A percentile compares a stretch with the other conserved stretches of the same genome.
Conservation (phyloP, 345 rosid species). For the Moringa oleifera region DNA sequence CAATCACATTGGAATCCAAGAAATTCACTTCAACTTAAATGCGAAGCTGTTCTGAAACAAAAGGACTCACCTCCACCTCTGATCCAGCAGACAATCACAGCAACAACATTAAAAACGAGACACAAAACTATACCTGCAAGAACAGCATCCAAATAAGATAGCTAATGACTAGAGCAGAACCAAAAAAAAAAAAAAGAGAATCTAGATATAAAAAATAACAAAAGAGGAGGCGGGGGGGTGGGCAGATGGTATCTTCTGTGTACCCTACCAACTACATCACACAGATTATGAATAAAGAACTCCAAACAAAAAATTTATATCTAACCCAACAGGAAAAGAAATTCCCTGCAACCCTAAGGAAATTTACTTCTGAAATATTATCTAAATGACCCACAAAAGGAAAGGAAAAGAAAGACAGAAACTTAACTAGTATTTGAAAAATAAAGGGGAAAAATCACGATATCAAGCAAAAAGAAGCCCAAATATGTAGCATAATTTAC, state of each 20-base stretch:
- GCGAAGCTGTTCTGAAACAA: not conserved
- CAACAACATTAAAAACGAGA: slow-evolving; percentile 75
- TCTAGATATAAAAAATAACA: too few relatives aligned
- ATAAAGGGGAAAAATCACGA: too few relatives aligned
- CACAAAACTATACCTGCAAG: slow-evolving; percentile 84
- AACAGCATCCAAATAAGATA: not conserved
- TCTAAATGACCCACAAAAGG: too few relatives aligned
- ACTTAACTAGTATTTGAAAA: not conserved
- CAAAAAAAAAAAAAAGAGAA: too few relatives aligned
- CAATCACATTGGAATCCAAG: slow-evolving; percentile 7
- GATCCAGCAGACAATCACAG: slow-evolving; percentile 83
- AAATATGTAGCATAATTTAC: not conserved
- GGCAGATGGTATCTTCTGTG: too few relatives aligned
- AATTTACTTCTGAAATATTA: not conserved
- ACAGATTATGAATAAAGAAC: not conserved
- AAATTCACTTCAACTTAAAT: slow-evolving; percentile 7
- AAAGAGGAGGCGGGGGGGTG: too few relatives aligned
- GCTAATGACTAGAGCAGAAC: not conserved
- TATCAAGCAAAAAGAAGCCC: too few relatives aligned
- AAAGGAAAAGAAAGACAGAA: too few relatives aligned
- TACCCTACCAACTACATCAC: too few relatives aligned
- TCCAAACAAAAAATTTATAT: not conserved
- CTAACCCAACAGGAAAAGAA: not conserved
- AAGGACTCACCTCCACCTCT: slow-evolving; percentile 80
- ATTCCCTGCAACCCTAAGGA: not conserved